phyloP scores from a whole-genome alignment of 768 basidiomycete species.

The Kwoniella newhampshirensis region DNA sequence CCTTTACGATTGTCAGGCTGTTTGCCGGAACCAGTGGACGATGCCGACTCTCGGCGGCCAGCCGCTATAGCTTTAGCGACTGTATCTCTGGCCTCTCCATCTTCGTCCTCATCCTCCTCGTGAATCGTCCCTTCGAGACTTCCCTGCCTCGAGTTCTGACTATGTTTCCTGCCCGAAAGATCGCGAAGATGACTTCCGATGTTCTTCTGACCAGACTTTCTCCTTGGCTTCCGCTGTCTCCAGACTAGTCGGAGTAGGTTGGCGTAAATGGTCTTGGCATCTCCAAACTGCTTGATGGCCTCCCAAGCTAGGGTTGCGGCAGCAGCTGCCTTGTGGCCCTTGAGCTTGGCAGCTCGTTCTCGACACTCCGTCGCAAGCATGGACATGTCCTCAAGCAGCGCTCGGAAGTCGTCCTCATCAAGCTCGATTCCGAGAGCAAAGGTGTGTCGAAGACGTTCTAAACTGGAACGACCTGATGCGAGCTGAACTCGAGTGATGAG shows the following conservation, averaged over 20 bases:
- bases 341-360: conserved; percentile 45
- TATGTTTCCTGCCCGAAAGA: conserved; percentile 4
- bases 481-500: conserved; percentile 50
- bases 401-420: conserved; percentile 50
- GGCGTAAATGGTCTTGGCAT: conserved; percentile 43
- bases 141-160: conserved; percentile 1
- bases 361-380: conserved; percentile 44
- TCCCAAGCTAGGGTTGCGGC: conserved; percentile 45
- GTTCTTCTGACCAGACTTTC: conserved; percentile 9
- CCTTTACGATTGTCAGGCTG: conserved; percentile 23
- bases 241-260: conserved; percentile 46
- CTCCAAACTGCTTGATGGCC: conserved; percentile 46
- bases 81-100: neutral
- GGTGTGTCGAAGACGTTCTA: conserved; percentile 46
- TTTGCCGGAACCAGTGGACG: conserved; percentile 10
- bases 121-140: conserved; percentile 28
- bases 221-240: conserved; percentile 30
- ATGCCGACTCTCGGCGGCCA: conserved; percentile 13
- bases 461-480: conserved; percentile 38
- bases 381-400: conserved; percentile 44
- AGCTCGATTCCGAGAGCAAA: conserved; percentile 45
- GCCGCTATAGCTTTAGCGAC: neutral
- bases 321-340: conserved; percentile 39
- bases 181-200: neutral
- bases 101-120: conserved; percentile 41